Percentiles rank a stretch among this genome's conserved stretches.
Evolutionary conservation across 345 rosid genomes (phyloP).

Genomic region (Lepidium didymum): DNA sequence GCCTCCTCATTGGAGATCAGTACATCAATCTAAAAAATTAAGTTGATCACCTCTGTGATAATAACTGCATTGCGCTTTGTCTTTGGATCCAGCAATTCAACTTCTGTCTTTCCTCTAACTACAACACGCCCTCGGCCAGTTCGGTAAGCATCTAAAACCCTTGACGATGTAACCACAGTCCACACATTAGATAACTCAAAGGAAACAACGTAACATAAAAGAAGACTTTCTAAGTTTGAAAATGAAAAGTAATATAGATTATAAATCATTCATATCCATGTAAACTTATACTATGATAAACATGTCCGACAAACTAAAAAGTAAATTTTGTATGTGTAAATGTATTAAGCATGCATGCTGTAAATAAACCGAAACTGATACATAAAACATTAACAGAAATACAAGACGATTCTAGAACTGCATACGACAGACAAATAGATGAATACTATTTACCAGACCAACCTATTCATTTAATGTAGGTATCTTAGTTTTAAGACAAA

Average conservation of each 20-base stretch:
- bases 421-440: neutral
- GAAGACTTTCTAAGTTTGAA: too few relatives aligned
- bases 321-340: neutral
- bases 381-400: neutral
- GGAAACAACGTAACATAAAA: neutral
- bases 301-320: neutral
- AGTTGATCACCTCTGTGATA: constrained; percentile 67
- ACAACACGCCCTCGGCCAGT: constrained; percentile 80
- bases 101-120: constrained; percentile 79
- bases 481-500: neutral
- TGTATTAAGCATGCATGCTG: neutral
- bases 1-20: constrained; percentile 3
- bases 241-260: too few relatives aligned
- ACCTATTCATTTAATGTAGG: neutral
- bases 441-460: neutral
- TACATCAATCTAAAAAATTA: neutral
- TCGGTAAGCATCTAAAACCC: constrained; percentile 91
- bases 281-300: neutral
- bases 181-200: constrained; percentile 13
- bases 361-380: neutral
- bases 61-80: constrained; percentile 70
- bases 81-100: constrained; percentile 75
- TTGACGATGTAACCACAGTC: constrained; percentile 24
- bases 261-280: neutral
- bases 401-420: neutral